Base-by-base conservation (phyloP, 2,329 filamentous ascomycete species). In the Leptographium radiaticola region DNA sequence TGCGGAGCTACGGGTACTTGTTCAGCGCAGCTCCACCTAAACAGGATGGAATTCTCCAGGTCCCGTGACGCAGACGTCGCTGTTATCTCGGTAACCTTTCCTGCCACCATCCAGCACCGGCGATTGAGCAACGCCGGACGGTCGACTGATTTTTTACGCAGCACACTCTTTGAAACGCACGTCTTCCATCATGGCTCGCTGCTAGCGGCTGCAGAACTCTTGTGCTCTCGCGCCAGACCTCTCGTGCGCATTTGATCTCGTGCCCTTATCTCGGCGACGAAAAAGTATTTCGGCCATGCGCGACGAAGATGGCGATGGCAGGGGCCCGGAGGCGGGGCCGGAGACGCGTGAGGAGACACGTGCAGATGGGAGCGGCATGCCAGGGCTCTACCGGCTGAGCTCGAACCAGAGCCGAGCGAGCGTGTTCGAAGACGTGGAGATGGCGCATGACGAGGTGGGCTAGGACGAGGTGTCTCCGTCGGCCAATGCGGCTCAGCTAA, bases 401-500 rank as follows among this genome's bases (percentile, higher is more conserved):
- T 86, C 83, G 51, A 87, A 87, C 63, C 75, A 82, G 62, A 89
- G 86, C 70, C 81, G 77, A 68, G 75, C 83, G 39, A 95, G 88
- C 69, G 84, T 96, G 61, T 84, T 95, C 62, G 89, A 89, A 60
- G 89, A 95, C 68, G 90, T 97, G n/a, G 91, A 96, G 67, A 97
- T 98, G 93, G 91, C 93, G 20, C 89, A 94, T 51, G 88, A 95
- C 66, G 91, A 97, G 79, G 87, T 93, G 65, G 52, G 69, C 38
- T 55, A 18, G 2, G 18, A 15, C 13, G 2, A 18, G 25, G 15
- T 30, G 9, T 15, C 20, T 12, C 13, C 20, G 31, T 31, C 3
- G 13, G 15, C 4, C 25, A n/a, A 30, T 15, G n/a, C 11, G n/a
- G 9, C 18, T 8, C n/a, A 30, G 44, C 46, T 56, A 30, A 38